Conservation (phyloP, 352 stramenopile genomes). For the Peronospora tabacina region DNA sequence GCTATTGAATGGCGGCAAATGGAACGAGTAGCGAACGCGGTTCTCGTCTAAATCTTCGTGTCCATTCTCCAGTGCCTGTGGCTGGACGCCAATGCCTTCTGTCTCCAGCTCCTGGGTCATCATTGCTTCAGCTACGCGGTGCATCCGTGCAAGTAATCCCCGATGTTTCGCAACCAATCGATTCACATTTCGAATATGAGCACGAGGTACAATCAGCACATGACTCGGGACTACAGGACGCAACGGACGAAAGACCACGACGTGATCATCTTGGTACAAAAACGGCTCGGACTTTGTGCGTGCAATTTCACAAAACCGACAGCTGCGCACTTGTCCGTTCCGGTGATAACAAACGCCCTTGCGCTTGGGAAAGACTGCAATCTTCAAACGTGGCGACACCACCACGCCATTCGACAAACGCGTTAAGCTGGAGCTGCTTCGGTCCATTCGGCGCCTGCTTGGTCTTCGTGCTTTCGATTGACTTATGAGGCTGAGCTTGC, state of each 20-base stretch:
- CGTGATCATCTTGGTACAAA: constrained; percentile 66
- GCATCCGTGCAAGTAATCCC: constrained; percentile 54
- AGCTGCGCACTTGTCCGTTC: constrained; percentile 52
- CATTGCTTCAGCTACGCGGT: constrained; percentile 42
- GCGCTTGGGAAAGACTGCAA: constrained; percentile 44
- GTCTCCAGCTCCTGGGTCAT: constrained; percentile 17
- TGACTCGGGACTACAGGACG: constrained; percentile 59
- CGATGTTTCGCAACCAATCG: constrained; percentile 42
- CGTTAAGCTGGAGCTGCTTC: neutral
- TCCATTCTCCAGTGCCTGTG: constrained; percentile 1
- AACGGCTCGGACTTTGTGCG: constrained; percentile 47
- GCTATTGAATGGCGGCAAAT: constrained; percentile 73
- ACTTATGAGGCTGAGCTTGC: no score
- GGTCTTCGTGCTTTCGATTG: no score
- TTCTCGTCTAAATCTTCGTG: constrained; percentile 5
- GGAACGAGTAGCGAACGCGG: constrained; percentile 50
- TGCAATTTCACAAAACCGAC: constrained; percentile 80
- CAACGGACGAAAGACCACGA: constrained; percentile 75
- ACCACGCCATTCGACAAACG: neutral
- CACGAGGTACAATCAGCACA: constrained; percentile 72
- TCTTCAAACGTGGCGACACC: constrained; percentile 23
- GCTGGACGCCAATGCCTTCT: constrained; percentile 8
- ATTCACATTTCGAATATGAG: constrained; percentile 78
- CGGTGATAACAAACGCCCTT: constrained; percentile 67
- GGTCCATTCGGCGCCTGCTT: no score